Base-by-base conservation (phyloP, 257 asterid genomes). In the Vinca minor region DNA sequence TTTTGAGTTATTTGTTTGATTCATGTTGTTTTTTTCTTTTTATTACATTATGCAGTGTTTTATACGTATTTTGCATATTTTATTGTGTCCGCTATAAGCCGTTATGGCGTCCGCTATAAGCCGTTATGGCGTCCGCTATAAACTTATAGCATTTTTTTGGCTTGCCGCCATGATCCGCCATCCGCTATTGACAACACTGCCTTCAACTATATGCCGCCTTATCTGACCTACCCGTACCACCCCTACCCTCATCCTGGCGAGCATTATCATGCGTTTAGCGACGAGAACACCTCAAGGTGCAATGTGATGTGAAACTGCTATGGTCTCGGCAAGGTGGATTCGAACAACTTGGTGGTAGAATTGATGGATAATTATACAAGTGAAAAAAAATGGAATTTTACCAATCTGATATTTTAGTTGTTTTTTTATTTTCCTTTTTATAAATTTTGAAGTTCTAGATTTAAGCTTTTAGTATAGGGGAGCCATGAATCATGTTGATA, bases 251-350 rank as follows among this genome's bases (percentile, higher is more conserved):
- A 89, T 0, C 88, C 95, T 0, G 88, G 83, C 5, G 89, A 80
- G 26, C 73, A 79, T 4, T 80, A 82, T 35, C 82, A 88, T 67
- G 74, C 83, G 32, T 89, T 87, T 54, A 80, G 85, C 25, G 94
- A 89, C 1, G 96, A 89, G 32, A 89, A 85, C 77, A 72, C 94
- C 32, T 59, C 81, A 1, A 78, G 95, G 72, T 89, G 96, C 70
- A 54, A 39, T 21, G 71, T 89, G 35, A 89, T 89, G 96, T 89
- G 87, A 87, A 41, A n/a, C n/a, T 26, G 34, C n/a, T 26, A 18
- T 13, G 26, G n/a, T n/a, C n/a, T n/a, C 12, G 28, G 28, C 12
- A 23, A 21, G 2, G 31, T n/a, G n/a, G 59, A 69, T 4, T n/a
- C n/a, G n/a, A n/a, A n/a, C n/a, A n/a, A n/a, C n/a, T n/a, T 75